phyloP scores from a whole-genome alignment of 805 yeast species.

The Saccharomycopsis synnaedendra region DNA sequence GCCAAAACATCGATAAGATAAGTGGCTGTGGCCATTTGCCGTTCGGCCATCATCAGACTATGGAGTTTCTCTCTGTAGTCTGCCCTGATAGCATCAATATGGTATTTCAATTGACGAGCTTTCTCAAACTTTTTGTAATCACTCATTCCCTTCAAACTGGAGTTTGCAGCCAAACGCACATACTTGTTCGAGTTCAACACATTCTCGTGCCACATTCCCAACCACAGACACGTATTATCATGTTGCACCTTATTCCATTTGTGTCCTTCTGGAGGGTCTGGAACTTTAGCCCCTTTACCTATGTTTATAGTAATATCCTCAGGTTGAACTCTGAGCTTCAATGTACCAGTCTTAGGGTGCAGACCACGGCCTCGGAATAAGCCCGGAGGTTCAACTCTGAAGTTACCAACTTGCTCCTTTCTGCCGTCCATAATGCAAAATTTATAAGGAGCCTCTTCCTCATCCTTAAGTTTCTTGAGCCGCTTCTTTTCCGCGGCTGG shows the following conservation, averaged over 20 bases:
- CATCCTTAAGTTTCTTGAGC: constrained; percentile 61
- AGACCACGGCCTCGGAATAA: constrained; percentile 94
- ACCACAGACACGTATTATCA: constrained; percentile 88
- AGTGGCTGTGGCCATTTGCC: constrained; percentile 91
- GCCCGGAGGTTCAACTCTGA: constrained; percentile 93
- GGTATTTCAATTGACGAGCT: constrained; percentile 71
- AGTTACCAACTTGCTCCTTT: constrained; percentile 86
- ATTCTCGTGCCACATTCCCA: constrained; percentile 96
- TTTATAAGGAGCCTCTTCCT: constrained; percentile 68
- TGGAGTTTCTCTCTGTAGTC: constrained; percentile 66
- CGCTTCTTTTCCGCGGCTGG: constrained; percentile 66
- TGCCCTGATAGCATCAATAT: constrained; percentile 58
- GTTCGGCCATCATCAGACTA: constrained; percentile 65
- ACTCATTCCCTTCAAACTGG: constrained; percentile 83
- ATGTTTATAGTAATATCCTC: constrained; percentile 83
- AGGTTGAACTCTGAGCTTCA: constrained; percentile 77
- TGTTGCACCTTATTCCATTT: constrained; percentile 83
- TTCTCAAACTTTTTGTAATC: constrained; percentile 90
- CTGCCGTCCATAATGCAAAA: constrained; percentile 78
- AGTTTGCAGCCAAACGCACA: constrained; percentile 83
- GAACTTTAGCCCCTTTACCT: constrained; percentile 59
- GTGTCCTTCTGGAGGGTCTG: constrained; percentile 81
- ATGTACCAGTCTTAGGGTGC: constrained; percentile 90
- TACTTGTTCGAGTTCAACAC: constrained; percentile 75
- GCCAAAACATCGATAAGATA: constrained; percentile 89